Conservation (phyloP, 1,284 basidiomycete species). For the Paramarasmius palmivorus region DNA sequence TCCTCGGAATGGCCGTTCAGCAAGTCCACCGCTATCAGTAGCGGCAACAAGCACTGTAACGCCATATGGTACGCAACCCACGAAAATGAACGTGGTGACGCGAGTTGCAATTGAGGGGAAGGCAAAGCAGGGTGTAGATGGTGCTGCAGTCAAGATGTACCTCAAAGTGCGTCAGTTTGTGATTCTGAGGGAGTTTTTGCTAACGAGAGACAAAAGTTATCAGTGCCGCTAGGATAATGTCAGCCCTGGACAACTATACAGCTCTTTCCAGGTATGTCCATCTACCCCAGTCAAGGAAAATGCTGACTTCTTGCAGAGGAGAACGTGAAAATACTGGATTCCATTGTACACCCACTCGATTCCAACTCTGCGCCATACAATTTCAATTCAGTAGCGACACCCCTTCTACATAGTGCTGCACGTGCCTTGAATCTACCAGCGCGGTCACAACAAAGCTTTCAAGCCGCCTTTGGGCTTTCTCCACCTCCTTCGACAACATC, state of each 20-base stretch:
- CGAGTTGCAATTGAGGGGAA: slow-evolving; percentile 74
- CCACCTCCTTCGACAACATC: slow-evolving; percentile 32
- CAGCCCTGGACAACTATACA: slow-evolving; percentile 66
- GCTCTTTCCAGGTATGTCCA: slow-evolving; percentile 64
- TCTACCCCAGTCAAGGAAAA: neutral
- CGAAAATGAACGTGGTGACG: slow-evolving; percentile 66
- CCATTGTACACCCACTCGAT: slow-evolving; percentile 75
- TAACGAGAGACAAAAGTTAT: slow-evolving; percentile 48
- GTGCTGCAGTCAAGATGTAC: slow-evolving; percentile 69
- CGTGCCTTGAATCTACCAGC: slow-evolving; percentile 66
- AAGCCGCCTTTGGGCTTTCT: slow-evolving; percentile 50
- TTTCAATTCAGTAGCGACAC: slow-evolving; percentile 64
- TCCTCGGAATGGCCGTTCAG: slow-evolving; percentile 4
- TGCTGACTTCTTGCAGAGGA: slow-evolving; percentile 53
- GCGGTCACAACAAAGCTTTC: slow-evolving; percentile 59
- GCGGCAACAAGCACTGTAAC: slow-evolving; percentile 29
- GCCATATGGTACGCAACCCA: slow-evolving; percentile 32
- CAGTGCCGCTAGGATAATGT: slow-evolving; percentile 65
- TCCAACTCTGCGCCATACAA: slow-evolving; percentile 67
- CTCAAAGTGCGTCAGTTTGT: slow-evolving; percentile 55
- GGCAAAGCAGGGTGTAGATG: slow-evolving; percentile 62
- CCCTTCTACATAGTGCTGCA: slow-evolving; percentile 66
- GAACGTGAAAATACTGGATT: slow-evolving; percentile 69
- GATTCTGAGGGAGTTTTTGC: slow-evolving; percentile 4
- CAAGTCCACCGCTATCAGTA: slow-evolving; percentile 15